These are phyloP conservation scores for Selaginella moellendorffii DNA, from an alignment of 75 land plant genomes.

Conservation along the genomic window DNA sequence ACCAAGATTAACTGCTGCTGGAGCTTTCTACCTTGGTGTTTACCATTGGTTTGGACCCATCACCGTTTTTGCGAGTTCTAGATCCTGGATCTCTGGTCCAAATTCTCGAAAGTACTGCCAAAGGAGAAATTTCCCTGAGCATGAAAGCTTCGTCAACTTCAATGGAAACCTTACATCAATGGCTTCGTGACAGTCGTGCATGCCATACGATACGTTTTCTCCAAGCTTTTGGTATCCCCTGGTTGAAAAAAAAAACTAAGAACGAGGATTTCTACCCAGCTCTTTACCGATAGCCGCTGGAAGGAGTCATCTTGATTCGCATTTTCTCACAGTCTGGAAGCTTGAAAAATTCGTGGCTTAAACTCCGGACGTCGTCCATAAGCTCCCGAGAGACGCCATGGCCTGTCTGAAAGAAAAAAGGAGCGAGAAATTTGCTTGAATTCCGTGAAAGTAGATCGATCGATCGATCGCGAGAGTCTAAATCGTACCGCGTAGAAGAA, in stretches of 20 bases:
- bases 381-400: slow-evolving; percentile 65
- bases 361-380: slow-evolving; percentile 37
- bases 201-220: slow-evolving; percentile 67
- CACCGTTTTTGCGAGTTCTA: background rate
- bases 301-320: slow-evolving; percentile 53
- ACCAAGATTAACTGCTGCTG: background rate
- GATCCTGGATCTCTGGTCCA: background rate
- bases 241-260: background rate
- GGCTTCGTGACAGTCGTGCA: slow-evolving; percentile 83
- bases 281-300: slow-evolving; percentile 60
- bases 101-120: background rate
- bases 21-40: background rate
- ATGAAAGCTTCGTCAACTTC: no score
- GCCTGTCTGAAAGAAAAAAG: slow-evolving; percentile 44
- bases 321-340: slow-evolving; percentile 53
- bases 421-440: background rate
- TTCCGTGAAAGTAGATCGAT: background rate
- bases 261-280: background rate
- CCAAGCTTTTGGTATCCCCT: slow-evolving; percentile 89
- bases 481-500: slow-evolving; percentile 77
- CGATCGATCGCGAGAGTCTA: background rate
- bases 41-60: background rate
- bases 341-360: slow-evolving; percentile 44
- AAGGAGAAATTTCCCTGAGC: background rate
- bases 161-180: slow-evolving; percentile 67